Percentiles rank a stretch among this genome's conserved stretches.
Conservation (phyloP, 108 stramenopile genomes). For the Asterionellopsis glacialis region DNA sequence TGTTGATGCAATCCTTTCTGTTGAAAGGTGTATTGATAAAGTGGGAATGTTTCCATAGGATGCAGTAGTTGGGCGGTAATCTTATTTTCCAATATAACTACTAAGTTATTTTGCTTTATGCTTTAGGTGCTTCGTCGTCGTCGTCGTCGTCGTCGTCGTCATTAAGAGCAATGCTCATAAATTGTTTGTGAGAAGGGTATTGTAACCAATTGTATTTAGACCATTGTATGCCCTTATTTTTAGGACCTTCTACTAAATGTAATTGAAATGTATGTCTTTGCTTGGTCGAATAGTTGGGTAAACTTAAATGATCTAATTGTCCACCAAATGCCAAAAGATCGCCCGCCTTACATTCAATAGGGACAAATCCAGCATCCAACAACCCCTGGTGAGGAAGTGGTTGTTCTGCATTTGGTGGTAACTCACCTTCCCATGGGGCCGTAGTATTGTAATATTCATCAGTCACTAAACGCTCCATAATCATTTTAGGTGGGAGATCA, state of each 20-base stretch:
- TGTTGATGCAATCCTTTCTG: too few relatives aligned
- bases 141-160: too few relatives aligned
- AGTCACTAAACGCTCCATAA: conserved; percentile 24
- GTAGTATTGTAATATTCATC: conserved; percentile 3
- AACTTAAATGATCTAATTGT: conserved; percentile 84
- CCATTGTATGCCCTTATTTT: conserved; percentile 65
- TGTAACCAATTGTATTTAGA: conserved; percentile 88
- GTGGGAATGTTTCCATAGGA: too few relatives aligned
- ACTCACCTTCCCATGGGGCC: conserved; percentile 63
- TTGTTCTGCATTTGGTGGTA: conserved; percentile 34
- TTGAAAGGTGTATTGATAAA: too few relatives aligned
- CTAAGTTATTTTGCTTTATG: too few relatives aligned
- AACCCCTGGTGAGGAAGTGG: conserved; percentile 28
- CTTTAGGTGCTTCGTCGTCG: too few relatives aligned
- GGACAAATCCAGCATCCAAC: conserved; percentile 71
- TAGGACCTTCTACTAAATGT: conserved; percentile 80
- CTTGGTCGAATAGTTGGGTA: conserved; percentile 63
- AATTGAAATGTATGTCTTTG: conserved; percentile 90
- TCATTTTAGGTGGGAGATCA: conserved; percentile 29
- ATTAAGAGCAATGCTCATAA: conserved; percentile 39
- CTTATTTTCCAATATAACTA: too few relatives aligned
- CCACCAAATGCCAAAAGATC: conserved; percentile 85
- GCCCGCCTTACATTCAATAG: conserved; percentile 83
- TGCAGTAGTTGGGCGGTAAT: too few relatives aligned
- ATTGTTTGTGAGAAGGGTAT: conserved; percentile 54